Conservation (phyloP, 306 rosid genomes). For the Urtica urens region DNA sequence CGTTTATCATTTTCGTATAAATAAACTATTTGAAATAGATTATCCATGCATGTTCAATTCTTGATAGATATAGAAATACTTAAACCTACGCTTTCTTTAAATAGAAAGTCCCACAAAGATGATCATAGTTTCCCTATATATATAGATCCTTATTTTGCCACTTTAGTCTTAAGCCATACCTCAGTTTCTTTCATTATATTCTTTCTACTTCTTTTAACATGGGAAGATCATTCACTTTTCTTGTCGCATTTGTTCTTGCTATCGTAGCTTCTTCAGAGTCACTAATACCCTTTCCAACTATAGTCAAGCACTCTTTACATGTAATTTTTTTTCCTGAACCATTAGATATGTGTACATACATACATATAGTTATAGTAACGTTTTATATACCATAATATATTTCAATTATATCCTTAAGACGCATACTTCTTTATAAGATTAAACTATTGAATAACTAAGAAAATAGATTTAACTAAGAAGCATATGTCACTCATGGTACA, state of each 20-base stretch:
- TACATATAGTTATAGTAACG: too few relatives aligned
- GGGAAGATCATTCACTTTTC: slow-evolving; percentile 16
- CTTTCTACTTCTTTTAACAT: slow-evolving; percentile 5
- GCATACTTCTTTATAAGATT: too few relatives aligned
- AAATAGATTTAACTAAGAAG: too few relatives aligned
- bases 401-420: too few relatives aligned
- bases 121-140: neutral
- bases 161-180: neutral
- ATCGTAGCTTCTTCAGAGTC: slow-evolving; percentile 21
- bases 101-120: neutral
- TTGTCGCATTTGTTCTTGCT: slow-evolving; percentile 17
- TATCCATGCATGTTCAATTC: neutral
- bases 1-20: neutral
- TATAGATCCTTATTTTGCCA: neutral
- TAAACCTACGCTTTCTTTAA: neutral
- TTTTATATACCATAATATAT: too few relatives aligned
- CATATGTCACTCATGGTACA: neutral
- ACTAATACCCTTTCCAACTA: slow-evolving; percentile 26
- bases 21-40: neutral
- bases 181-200: too few relatives aligned
- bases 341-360: too few relatives aligned
- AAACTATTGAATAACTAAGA: too few relatives aligned
- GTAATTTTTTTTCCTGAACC: too few relatives aligned
- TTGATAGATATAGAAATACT: neutral
- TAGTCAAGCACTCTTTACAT: slow-evolving; percentile 28